These are phyloP conservation scores for Neurospora sp. DNA, from an alignment of 2,329 filamentous ascomycete species.

Conservation along the genomic window DNA sequence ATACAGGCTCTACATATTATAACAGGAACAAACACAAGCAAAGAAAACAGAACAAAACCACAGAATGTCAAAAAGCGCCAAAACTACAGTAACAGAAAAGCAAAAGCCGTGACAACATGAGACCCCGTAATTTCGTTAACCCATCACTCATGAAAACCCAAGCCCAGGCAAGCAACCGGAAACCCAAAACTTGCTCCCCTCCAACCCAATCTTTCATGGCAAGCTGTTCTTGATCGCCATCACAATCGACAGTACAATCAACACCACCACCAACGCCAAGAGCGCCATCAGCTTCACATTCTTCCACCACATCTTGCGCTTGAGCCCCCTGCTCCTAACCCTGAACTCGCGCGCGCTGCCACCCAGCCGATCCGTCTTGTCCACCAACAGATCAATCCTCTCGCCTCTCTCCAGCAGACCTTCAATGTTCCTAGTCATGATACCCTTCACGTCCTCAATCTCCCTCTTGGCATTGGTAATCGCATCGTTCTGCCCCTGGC, in stretches of 20 bases:
- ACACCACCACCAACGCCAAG: conserved; percentile 54
- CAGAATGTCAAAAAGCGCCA: neutral
- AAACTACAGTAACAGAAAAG: neutral
- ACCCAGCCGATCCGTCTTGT: conserved; percentile 90
- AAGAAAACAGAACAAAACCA: neutral
- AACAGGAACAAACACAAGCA: neutral
- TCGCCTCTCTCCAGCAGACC: conserved; percentile 81
- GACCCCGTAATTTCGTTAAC: neutral
- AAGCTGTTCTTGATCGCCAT: conserved; percentile 39
- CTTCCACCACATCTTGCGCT: conserved; percentile 99
- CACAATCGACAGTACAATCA: conserved; percentile 47
- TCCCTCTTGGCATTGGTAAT: conserved; percentile 75
- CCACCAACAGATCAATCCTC: conserved; percentile 84
- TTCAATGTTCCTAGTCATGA: conserved; percentile 96
- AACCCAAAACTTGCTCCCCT: conserved; percentile 5
- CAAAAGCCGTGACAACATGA: neutral
- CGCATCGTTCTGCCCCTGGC: conserved; percentile 67
- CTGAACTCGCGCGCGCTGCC: conserved; percentile 85
- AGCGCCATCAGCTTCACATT: conserved; percentile 91
- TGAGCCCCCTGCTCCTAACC: conserved; percentile 73
- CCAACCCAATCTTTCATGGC: neutral
- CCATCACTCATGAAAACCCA: neutral
- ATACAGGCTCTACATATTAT: neutral
- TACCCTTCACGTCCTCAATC: conserved; percentile 84
- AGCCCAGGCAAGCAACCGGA: neutral